These are phyloP conservation scores for Rhodamnia rubescens DNA, from an alignment of 345 rosid species.

Conservation along the genomic window DNA sequence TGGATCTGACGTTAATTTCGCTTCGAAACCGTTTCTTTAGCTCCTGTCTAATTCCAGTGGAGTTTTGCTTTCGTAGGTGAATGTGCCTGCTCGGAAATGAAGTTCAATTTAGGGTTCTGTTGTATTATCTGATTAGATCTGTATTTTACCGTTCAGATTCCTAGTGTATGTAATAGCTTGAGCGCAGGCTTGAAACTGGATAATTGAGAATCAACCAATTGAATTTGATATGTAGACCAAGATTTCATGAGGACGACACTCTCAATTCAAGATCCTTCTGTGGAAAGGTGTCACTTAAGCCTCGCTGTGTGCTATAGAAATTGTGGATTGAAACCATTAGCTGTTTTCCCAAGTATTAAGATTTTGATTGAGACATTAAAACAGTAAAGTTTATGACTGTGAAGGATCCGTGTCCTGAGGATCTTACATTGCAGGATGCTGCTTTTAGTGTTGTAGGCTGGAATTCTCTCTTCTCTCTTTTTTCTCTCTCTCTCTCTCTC, in stretches of 20 bases:
- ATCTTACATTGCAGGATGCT: not conserved
- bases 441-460: not conserved
- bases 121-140: constrained; percentile 3
- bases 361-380: not conserved
- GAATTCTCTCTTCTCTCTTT: not conserved
- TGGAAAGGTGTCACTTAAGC: not conserved
- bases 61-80: not conserved
- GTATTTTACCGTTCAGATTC: not conserved
- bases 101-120: not conserved
- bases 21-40: not conserved
- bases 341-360: not conserved
- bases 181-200: not conserved
- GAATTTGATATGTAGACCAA: not conserved
- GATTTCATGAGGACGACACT: not conserved
- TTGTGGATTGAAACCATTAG: not conserved
- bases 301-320: not conserved
- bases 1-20: not conserved
- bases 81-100: not conserved
- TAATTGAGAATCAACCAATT: not conserved
- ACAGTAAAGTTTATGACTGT: not conserved
- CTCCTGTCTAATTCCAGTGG: not conserved
- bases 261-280: not conserved
- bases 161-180: not conserved
- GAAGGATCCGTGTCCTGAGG: not conserved
- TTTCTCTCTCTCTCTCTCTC: not conserved